phyloP scores from a whole-genome alignment of 805 yeast species.

The Ogataea zsoltii region DNA sequence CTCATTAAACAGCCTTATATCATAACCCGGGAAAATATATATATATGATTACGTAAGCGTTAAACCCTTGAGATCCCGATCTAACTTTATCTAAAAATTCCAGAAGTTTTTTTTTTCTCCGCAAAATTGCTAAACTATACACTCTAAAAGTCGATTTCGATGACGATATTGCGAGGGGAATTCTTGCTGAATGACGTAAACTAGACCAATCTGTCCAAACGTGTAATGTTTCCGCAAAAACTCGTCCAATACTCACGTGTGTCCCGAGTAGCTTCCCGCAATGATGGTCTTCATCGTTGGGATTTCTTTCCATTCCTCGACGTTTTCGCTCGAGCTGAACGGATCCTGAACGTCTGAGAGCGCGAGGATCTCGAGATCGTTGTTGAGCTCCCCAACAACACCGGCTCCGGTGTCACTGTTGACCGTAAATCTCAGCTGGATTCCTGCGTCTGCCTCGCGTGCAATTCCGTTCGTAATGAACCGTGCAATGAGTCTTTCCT shows the following conservation, averaged over 20 bases:
- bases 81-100: too few species aligned
- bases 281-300: constrained; percentile 49
- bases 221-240: too few species aligned
- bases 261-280: constrained; percentile 52
- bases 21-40: too few species aligned
- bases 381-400: constrained; percentile 42
- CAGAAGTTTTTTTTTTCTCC: too few species aligned
- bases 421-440: constrained; percentile 64
- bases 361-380: constrained; percentile 37
- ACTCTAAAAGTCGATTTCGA: neutral
- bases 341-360: constrained; percentile 35
- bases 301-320: constrained; percentile 36
- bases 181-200: too few species aligned
- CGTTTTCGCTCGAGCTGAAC: constrained; percentile 30
- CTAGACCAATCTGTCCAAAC: too few species aligned
- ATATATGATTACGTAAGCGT: too few species aligned
- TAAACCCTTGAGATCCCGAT: too few species aligned
- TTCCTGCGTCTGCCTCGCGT: constrained; percentile 72
- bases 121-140: neutral
- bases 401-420: constrained; percentile 44
- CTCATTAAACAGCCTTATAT: too few species aligned
- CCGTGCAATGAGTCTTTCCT: constrained; percentile 80
- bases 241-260: constrained; percentile 26
- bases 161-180: too few species aligned
- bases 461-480: constrained; percentile 75